Evolutionary conservation across 2,329 filamentous ascomycete species (phyloP), one percentile per base, ranked within the genome.

Genomic region (Teratosphaeria nubilosa): DNA sequence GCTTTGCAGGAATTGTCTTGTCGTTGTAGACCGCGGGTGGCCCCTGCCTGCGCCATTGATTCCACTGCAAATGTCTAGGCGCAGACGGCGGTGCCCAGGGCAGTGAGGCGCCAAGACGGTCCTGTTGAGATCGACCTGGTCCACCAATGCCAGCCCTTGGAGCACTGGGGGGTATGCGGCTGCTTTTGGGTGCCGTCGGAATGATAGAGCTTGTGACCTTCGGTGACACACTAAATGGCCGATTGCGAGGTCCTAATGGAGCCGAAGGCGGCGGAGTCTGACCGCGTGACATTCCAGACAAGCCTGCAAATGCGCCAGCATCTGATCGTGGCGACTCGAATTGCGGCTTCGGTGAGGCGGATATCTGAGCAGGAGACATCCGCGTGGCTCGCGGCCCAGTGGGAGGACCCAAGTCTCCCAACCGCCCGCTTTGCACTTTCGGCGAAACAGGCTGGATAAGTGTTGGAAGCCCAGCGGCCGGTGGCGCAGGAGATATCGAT

Each of bases 1-100:
- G 70, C 62, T 80, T 80, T 0, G 72, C 73, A 13, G 77, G 77
- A 4, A 78, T 30, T 22, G 56, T 45, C 59, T 66, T 66, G 13
- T 67, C 64, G 10, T 56, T 59, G 56, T 62, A 65, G 41, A 20
- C 10, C 9, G 48, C 27, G 16, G 61, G 56, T n/a, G 16, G 56
- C 5, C 55, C 55, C 7, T 55, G 59, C 41, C 56, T 31, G 60
- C 65, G 68, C 52, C 64, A 66, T 58, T 66, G 62, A 57, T 64
- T 61, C 62, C 63, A 63, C 45, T 62, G 63, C 10, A 58, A 22
- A 37, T 57, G 45, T 57, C 62, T 30, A 2, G 61, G 59, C 11
- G 59, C 63, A 27, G 61, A 52, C 4, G 62, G 62, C 1, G 62
- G 58, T 16, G 59, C 59, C 60, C 62, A 61, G 5, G 57, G 51